A percentile compares a stretch with the other conserved stretches of the same genome.
phyloP scores from a whole-genome alignment of 2,329 filamentous ascomycete genomes.

The Corynespora cassiicola region DNA sequence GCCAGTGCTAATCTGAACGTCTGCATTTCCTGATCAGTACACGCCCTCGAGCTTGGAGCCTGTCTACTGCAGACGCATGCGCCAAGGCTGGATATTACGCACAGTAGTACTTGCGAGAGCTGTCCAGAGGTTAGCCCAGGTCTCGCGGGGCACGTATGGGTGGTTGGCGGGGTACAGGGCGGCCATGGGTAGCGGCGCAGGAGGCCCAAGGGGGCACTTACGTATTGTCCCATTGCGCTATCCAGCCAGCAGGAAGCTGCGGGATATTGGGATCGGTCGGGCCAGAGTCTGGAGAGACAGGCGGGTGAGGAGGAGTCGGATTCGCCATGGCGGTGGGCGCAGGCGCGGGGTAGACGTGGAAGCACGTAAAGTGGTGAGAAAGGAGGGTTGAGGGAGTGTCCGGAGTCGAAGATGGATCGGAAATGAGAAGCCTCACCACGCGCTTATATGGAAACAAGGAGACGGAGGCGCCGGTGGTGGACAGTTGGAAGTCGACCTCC shows the following conservation, averaged over 20 bases:
- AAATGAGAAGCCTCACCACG: constrained; percentile 17
- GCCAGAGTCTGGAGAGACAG: constrained; percentile 47
- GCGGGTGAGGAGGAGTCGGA: constrained; percentile 43
- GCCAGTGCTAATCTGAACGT: constrained; percentile 74
- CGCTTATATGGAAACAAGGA: constrained; percentile 27
- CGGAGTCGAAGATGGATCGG: constrained; percentile 4
- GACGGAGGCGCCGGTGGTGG: constrained; percentile 22
- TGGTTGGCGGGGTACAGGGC: constrained; percentile 19
- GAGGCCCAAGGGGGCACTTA: constrained; percentile 25
- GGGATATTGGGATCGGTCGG: constrained; percentile 47
- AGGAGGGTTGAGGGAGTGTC: constrained; percentile 1
- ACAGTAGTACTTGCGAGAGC: constrained; percentile 50
- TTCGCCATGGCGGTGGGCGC: constrained; percentile 32
- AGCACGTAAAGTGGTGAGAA: constrained; percentile 3
- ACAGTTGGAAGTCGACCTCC: constrained; percentile 10
- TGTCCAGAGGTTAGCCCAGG: constrained; percentile 29
- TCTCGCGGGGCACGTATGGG: constrained; percentile 22
- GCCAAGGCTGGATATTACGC: constrained; percentile 8
- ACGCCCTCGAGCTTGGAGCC: not conserved
- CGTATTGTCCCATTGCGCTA: constrained; percentile 48
- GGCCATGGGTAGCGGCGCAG: not conserved
- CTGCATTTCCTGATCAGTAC: constrained; percentile 18
- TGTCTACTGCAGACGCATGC: not conserved
- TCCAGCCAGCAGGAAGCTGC: constrained; percentile 47
- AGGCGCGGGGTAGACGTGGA: constrained; percentile 9